These are phyloP conservation scores for Candida tunisiensis DNA, from an alignment of 1,139 yeast species.

Conservation along the genomic window DNA sequence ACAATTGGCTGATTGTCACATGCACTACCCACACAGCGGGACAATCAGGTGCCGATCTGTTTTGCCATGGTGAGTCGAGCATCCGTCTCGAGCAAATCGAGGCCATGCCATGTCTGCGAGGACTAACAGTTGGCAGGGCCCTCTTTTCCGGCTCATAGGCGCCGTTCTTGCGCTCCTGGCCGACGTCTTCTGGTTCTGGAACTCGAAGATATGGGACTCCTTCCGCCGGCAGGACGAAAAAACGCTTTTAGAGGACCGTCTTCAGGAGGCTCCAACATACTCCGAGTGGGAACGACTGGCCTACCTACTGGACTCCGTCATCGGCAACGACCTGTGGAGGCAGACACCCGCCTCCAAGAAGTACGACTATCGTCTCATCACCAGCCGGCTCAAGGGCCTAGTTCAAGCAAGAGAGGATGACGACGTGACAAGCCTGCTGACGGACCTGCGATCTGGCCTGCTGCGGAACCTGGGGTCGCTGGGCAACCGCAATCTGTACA, in stretches of 20 bases:
- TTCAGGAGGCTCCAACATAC: constrained; percentile 11
- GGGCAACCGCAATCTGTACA: constrained; percentile 61
- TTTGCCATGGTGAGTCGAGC: no score
- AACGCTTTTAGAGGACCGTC: constrained; percentile 5
- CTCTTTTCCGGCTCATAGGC: neutral
- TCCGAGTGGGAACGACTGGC: constrained; percentile 20
- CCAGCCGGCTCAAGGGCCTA: constrained; percentile 51
- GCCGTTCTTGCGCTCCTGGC: neutral
- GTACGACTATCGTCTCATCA: constrained; percentile 71
- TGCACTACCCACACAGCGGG: no score
- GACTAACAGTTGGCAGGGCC: neutral
- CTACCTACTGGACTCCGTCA: constrained; percentile 14
- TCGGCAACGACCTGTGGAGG: constrained; percentile 34
- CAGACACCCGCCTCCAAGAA: constrained; percentile 69
- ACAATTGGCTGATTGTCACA: no score
- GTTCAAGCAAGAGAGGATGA: constrained; percentile 42
- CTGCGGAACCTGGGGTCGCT: constrained; percentile 87
- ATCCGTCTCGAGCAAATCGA: no score
- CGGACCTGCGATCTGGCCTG: constrained; percentile 66
- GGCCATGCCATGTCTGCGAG: no score
- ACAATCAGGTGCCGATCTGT: no score
- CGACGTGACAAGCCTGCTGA: constrained; percentile 45
- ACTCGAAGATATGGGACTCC: constrained; percentile 13
- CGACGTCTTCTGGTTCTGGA: constrained; percentile 1
- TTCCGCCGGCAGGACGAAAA: constrained; percentile 4